A percentile compares a stretch with the other conserved stretches of the same genome.
phyloP scores from a whole-genome alignment of 768 basidiomycete genomes.

The Macrocybe gigantea region DNA sequence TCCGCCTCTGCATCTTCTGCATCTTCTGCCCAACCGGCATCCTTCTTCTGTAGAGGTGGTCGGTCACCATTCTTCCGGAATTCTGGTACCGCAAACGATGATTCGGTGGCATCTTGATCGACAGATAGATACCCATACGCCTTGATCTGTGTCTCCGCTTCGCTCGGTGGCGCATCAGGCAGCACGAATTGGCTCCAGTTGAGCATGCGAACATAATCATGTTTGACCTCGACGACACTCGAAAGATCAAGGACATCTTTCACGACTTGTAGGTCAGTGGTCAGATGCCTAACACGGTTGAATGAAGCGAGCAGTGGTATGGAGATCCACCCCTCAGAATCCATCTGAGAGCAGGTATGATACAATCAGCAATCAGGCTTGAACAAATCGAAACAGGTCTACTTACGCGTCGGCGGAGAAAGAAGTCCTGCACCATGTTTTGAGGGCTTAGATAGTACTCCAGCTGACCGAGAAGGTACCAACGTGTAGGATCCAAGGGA shows the following conservation, averaged over 20 bases:
- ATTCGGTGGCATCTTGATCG: no score
- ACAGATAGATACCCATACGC: conserved; percentile 3
- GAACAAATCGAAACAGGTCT: conserved; percentile 9
- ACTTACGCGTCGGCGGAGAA: conserved; percentile 68
- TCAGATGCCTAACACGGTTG: conserved; percentile 72
- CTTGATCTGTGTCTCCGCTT: conserved; percentile 26
- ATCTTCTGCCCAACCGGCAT: conserved; percentile 15
- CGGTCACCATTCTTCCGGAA: not conserved
- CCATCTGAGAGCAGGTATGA: conserved; percentile 57
- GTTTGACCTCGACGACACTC: conserved; percentile 60
- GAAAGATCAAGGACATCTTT: conserved; percentile 67
- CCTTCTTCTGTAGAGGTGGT: conserved; percentile 2
- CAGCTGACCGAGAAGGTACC: conserved; percentile 72
- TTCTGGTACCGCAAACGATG: no score
- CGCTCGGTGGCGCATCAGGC: conserved; percentile 53
- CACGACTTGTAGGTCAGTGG: conserved; percentile 53
- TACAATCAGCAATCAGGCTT: conserved; percentile 1
- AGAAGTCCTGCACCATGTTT: conserved; percentile 86
- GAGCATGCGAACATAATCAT: conserved; percentile 63
- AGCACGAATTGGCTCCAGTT: conserved; percentile 60
- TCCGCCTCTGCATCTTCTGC: conserved; percentile 11
- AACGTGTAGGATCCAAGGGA: conserved; percentile 60
- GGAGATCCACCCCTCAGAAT: conserved; percentile 81
- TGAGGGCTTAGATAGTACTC: conserved; percentile 92
- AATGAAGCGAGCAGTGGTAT: conserved; percentile 81